A percentile compares a stretch with the other conserved stretches of the same genome.
Evolutionary conservation across 805 yeast genomes (phyloP).

Genomic region (Saccharomycopsis sp.): DNA sequence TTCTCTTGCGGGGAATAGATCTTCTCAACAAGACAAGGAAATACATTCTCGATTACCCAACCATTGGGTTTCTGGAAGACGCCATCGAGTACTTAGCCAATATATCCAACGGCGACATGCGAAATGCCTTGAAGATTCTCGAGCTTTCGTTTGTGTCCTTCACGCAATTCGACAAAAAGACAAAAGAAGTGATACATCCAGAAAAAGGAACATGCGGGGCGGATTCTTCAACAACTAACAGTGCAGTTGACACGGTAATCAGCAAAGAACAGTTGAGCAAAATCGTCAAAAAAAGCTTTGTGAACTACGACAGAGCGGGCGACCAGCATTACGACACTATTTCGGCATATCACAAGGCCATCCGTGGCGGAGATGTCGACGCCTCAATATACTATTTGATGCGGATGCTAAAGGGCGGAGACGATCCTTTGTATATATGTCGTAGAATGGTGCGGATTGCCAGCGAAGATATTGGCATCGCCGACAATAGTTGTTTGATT

Average conservation of each 20-base stretch:
- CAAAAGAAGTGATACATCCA: slow-evolving; percentile 4
- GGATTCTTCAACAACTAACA: neutral
- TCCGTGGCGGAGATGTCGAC: slow-evolving; percentile 84
- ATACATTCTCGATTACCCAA: slow-evolving; percentile 41
- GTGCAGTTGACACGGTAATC: neutral
- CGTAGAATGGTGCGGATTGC: slow-evolving; percentile 93
- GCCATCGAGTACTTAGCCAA: slow-evolving; percentile 63
- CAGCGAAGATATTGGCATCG: slow-evolving; percentile 85
- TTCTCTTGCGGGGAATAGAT: slow-evolving; percentile 53
- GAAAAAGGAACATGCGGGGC: too few species aligned
- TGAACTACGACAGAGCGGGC: slow-evolving; percentile 78
- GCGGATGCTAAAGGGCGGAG: slow-evolving; percentile 89
- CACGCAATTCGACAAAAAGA: slow-evolving; percentile 23
- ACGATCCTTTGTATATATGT: slow-evolving; percentile 83
- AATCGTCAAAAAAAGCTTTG: slow-evolving; percentile 43
- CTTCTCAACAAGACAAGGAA: slow-evolving; percentile 55
- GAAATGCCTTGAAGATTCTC: slow-evolving; percentile 72
- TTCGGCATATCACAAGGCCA: slow-evolving; percentile 89
- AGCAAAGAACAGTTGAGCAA: slow-evolving; percentile 32
- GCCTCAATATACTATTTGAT: slow-evolving; percentile 85
- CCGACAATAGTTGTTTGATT: slow-evolving; percentile 79
- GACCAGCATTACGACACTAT: slow-evolving; percentile 94
- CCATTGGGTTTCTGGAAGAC: slow-evolving; percentile 46
- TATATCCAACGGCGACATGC: slow-evolving; percentile 81
- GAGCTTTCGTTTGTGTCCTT: slow-evolving; percentile 61